Evolutionary conservation across 1,139 yeast genomes (phyloP).

Genomic region (Saccharomyces hybrid): DNA sequence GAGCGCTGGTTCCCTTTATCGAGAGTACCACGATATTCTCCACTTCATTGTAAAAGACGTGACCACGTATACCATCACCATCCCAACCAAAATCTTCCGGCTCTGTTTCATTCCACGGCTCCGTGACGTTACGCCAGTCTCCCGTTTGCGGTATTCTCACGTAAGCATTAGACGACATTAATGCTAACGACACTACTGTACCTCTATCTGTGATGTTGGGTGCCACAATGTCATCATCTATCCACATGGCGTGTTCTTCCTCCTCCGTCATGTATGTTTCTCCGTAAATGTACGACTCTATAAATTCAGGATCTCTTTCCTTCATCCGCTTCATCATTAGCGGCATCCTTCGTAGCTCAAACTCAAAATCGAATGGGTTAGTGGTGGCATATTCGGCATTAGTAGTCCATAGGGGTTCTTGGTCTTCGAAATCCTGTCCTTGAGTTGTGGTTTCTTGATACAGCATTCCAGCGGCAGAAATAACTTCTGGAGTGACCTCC

Average conservation of each 20-base stretch:
- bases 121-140: slow-evolving; percentile 82
- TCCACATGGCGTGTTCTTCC: slow-evolving; percentile 39
- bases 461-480: neutral
- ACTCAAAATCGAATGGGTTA: slow-evolving; percentile 23
- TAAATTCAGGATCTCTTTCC: slow-evolving; percentile 53
- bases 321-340: slow-evolving; percentile 41
- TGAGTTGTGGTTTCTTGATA: neutral
- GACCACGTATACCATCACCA: slow-evolving; percentile 79
- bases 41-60: slow-evolving; percentile 66
- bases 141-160: slow-evolving; percentile 68
- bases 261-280: slow-evolving; percentile 39
- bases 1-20: slow-evolving; percentile 89
- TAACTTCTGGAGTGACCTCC: neutral
- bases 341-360: slow-evolving; percentile 11
- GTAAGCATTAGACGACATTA: slow-evolving; percentile 88
- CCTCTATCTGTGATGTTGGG: slow-evolving; percentile 73
- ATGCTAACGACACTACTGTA: slow-evolving; percentile 68
- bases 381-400: slow-evolving; percentile 13
- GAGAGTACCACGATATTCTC: slow-evolving; percentile 68
- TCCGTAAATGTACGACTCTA: slow-evolving; percentile 53
- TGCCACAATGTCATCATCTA: slow-evolving; percentile 40
- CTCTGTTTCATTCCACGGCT: slow-evolving; percentile 42
- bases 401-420: slow-evolving; percentile 21
- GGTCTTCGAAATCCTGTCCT: slow-evolving; percentile 7
- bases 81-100: slow-evolving; percentile 70